Conservation (phyloP, 2,329 filamentous ascomycete species). For the Penicillium paneum region DNA sequence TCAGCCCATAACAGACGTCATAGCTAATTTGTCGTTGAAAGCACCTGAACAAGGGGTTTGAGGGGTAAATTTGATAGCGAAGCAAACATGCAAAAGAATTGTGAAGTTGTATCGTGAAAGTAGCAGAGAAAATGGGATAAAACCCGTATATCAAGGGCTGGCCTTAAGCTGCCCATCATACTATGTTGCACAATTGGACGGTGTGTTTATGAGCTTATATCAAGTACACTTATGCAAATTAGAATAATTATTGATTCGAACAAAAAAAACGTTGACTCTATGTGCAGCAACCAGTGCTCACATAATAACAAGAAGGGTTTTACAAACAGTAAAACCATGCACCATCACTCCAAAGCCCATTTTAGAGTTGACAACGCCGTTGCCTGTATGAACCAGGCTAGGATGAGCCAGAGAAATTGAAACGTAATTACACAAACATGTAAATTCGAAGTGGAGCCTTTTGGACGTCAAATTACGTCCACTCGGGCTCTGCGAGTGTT, state of each 20-base stretch:
- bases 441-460: neutral
- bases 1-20: slow-evolving; percentile 12
- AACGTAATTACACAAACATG: neutral
- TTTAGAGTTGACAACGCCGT: slow-evolving; percentile 13
- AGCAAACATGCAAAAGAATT: too few species aligned
- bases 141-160: neutral
- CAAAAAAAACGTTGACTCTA: slow-evolving; percentile 7
- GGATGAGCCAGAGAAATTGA: slow-evolving; percentile 7
- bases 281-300: slow-evolving; percentile 25
- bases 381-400: neutral
- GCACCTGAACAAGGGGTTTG: neutral
- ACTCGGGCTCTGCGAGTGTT: slow-evolving; percentile 39
- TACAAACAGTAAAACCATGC: slow-evolving; percentile 11
- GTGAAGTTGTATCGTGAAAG: too few species aligned
- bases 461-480: slow-evolving; percentile 22
- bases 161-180: neutral
- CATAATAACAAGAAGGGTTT: slow-evolving; percentile 13
- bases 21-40: neutral
- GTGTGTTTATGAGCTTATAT: neutral
- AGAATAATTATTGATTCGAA: slow-evolving; percentile 17
- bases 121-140: neutral
- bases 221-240: neutral
- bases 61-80: neutral
- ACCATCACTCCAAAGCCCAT: slow-evolving; percentile 7
- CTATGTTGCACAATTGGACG: neutral